Conservation (phyloP, 768 basidiomycete genomes). For the Lactarius indigo region DNA sequence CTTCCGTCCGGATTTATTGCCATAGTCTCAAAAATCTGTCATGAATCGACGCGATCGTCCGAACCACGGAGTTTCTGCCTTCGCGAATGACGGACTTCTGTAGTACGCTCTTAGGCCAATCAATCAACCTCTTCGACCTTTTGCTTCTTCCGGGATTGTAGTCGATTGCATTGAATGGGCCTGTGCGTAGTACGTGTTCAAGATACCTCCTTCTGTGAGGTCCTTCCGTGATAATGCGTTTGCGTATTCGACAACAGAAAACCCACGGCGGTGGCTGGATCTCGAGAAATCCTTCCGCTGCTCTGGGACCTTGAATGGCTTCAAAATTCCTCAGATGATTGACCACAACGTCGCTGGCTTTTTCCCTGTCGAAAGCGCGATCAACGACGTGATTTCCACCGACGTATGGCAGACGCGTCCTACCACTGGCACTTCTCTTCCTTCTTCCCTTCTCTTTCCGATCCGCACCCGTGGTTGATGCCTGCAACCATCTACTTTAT, state of each 20-base stretch:
- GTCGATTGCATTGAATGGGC: background rate
- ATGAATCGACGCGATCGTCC: background rate
- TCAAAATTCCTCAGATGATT: background rate
- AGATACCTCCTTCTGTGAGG: background rate
- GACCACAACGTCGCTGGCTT: background rate
- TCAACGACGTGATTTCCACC: background rate
- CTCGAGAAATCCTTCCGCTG: background rate
- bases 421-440: background rate
- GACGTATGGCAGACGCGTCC: background rate
- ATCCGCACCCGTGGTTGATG: background rate
- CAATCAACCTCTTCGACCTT: background rate
- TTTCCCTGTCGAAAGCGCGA: background rate
- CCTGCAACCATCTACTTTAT: background rate
- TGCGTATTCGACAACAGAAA: background rate
- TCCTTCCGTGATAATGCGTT: background rate
- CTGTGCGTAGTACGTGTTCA: background rate
- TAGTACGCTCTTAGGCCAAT: background rate
- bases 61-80: background rate
- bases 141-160: background rate
- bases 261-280: background rate
- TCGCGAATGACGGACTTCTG: background rate
- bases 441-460: background rate
- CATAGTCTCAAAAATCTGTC: background rate
- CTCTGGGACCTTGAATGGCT: background rate
- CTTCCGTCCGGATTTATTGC: too few species aligned